These are phyloP conservation scores for Podospora anserina DNA, from an alignment of 495 filamentous ascomycete genomes.

Conservation along the genomic window DNA sequence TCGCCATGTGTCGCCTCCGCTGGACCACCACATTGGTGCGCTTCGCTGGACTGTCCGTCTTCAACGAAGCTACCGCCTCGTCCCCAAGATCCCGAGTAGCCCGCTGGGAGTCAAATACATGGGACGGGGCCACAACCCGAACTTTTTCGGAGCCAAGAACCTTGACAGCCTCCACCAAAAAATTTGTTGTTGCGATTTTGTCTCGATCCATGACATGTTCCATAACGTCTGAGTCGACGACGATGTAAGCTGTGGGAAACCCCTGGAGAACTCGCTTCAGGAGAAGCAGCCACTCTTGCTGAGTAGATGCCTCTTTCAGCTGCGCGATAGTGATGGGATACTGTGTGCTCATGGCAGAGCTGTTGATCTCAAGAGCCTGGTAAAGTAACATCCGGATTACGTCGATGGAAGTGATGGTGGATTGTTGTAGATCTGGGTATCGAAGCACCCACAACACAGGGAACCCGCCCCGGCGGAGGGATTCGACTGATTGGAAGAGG, in stretches of 20 bases:
- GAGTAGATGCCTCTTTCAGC: not conserved
- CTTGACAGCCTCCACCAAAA: not conserved
- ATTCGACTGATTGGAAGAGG: too few species aligned
- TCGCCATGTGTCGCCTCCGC: not conserved
- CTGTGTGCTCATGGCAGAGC: not conserved
- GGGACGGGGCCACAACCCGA: not conserved
- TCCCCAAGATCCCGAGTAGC: not conserved
- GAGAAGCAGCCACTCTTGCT: constrained; percentile 1
- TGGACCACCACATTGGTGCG: not conserved
- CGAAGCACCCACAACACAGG: too few species aligned
- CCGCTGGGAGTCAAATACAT: not conserved
- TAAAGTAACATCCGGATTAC: constrained; percentile 5
- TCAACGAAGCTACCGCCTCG: not conserved
- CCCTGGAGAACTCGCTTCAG: constrained; percentile 2
- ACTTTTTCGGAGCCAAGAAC: not conserved
- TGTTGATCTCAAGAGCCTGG: constrained; percentile 1
- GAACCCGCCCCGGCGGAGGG: too few species aligned
- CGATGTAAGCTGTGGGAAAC: constrained; percentile 2
- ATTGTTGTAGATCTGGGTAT: too few species aligned
- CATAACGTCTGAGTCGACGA: constrained; percentile 2
- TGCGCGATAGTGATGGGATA: constrained; percentile 7
- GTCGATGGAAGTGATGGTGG: too few species aligned
- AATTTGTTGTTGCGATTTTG: not conserved
- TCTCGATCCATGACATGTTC: not conserved
- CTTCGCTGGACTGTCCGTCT: not conserved